A percentile compares a stretch with the other conserved stretches of the same genome.
phyloP scores from a whole-genome alignment of 2,329 filamentous ascomycete species.

The Zasmidium angulare region DNA sequence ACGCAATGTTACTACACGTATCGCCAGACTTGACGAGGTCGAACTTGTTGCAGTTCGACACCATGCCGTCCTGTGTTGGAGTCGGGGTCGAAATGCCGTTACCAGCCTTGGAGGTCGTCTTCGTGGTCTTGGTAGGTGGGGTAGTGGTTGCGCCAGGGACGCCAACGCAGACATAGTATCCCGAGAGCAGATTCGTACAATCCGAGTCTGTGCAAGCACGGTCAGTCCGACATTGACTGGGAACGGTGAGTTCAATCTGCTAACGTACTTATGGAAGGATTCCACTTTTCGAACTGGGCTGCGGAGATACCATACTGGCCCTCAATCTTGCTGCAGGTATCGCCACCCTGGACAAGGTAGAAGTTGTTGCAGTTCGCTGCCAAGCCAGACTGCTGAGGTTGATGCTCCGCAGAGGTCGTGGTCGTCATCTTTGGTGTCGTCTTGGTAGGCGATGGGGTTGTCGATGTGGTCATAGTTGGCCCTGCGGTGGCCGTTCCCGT shows the following conservation, averaged over 20 bases:
- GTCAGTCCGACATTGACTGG: too few species aligned
- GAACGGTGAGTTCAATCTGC: too few species aligned
- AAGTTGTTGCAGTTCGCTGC: constrained; percentile 5
- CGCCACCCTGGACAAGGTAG: constrained; percentile 9
- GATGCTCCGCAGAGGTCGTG: neutral
- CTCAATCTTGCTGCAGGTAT: constrained; percentile 9
- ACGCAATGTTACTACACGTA: constrained; percentile 2
- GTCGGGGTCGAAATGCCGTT: constrained; percentile 2
- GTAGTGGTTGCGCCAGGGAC: neutral
- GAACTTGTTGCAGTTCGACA: constrained; percentile 8
- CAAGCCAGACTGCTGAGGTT: constrained; percentile 4
- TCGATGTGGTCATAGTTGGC: neutral
- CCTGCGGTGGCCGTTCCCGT: neutral
- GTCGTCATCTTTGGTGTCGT: neutral
- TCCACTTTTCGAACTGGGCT: constrained; percentile 8
- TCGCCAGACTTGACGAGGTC: constrained; percentile 8
- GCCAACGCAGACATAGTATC: constrained; percentile 11
- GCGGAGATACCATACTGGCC: constrained; percentile 6
- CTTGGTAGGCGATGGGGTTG: neutral
- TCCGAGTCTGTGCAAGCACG: neutral
- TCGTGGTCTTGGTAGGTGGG: neutral
- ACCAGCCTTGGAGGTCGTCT: neutral
- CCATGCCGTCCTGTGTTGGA: constrained; percentile 8
- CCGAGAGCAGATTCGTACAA: neutral
- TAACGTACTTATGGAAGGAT: constrained; percentile 3